Conservation (phyloP, 768 basidiomycete genomes). For the Agrocybe chaxingu region DNA sequence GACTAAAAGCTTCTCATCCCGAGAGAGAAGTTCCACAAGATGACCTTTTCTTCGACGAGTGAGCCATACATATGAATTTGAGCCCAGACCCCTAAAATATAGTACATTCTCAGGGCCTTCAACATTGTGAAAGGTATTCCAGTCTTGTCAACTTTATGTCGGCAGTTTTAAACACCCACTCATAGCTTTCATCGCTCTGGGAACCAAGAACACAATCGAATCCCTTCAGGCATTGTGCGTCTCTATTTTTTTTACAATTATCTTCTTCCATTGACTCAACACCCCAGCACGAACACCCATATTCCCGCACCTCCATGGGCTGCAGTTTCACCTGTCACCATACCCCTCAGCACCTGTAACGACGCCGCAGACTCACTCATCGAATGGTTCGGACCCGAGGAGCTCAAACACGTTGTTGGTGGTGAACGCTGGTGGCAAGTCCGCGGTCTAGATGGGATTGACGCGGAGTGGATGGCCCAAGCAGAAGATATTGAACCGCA, state of each 20-base stretch:
- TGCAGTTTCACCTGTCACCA: constrained; percentile 50
- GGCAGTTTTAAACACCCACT: neutral
- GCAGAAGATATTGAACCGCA: constrained; percentile 36
- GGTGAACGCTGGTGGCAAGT: constrained; percentile 86
- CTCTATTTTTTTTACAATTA: neutral
- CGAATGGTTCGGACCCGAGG: constrained; percentile 68
- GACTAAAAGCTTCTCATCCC: constrained; percentile 28
- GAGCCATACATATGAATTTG: neutral
- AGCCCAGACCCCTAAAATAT: neutral
- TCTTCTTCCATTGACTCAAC: neutral
- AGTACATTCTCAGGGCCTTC: constrained; percentile 46
- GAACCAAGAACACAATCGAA: constrained; percentile 65
- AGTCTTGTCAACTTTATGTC: neutral
- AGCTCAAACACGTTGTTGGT: constrained; percentile 65
- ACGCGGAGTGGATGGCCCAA: constrained; percentile 61
- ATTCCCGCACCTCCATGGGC: constrained; percentile 69
- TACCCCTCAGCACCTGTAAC: constrained; percentile 58
- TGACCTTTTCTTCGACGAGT: constrained; percentile 73
- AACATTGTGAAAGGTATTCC: constrained; percentile 55
- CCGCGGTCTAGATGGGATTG: constrained; percentile 64
- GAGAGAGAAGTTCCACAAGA: constrained; percentile 48
- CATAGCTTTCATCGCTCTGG: constrained; percentile 60
- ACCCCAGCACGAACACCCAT: constrained; percentile 59
- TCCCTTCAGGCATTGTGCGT: constrained; percentile 66
- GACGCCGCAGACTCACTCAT: constrained; percentile 65